Base-by-base conservation (phyloP, 1,284 basidiomycete genomes). In the Irpex rosettiformis region DNA sequence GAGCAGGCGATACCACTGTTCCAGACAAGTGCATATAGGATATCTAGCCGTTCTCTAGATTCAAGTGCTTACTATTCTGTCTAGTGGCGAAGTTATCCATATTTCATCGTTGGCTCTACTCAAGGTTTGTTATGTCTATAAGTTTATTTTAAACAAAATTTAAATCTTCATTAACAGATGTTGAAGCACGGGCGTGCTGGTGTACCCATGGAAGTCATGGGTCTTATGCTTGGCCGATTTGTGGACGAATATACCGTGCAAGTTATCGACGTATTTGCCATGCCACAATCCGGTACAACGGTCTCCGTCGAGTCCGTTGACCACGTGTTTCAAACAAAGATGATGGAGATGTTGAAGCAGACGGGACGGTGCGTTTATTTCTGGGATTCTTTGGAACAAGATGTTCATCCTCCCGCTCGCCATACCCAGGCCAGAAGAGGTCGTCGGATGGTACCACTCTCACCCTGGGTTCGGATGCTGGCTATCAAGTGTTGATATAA, bases 181-280 rank as follows among this genome's bases (percentile, higher is more conserved):
- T 81, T 99, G 65, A 99, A 99, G 77, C 97, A 99, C 72, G 97
- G 97, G 18, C 88, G 97, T 57, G 96, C 97, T 28, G 97, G 97
- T 66, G 97, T 99, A 37, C 97, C 97, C 10, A 97, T 99, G 93
- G 97, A 99, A 77, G 97, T 99, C 67, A 99, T 99, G 97, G 97
- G 97, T 65, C 85, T 99, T 59, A 96, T 99, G 93, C 83, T 99
- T 27, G 97, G 97, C 25, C 96, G 98, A 72, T 99, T 99, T 66
- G 93, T 99, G 52, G 97, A 99, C 77, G 97, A 99, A 71, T 99
- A 98, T 77, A 98, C 95, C 0, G 92, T 96, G 21, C 89, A 96
- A 72, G 96, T 98, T 57, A 92, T 98, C 70, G 97, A 99, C 71
- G 97, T 99, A 62, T 99, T 99, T 70, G 97, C 97, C 49, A 99